Conservation (phyloP, 805 yeast genomes). For the Maudiozyma serrabonitensis region DNA sequence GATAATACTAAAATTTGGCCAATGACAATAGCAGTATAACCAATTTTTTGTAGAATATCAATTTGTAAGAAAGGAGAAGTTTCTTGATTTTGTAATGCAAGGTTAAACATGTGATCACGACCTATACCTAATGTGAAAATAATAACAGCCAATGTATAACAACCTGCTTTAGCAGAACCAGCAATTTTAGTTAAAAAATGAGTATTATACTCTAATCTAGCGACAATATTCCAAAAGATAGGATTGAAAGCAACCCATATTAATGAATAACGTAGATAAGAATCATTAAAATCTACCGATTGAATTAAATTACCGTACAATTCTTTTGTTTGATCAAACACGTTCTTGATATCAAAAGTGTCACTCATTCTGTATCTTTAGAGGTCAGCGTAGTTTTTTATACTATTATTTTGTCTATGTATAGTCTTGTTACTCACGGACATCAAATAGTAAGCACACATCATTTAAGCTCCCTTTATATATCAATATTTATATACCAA, state of each 20-base stretch:
- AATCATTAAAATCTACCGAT: conserved; percentile 14
- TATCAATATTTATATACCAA: too few species aligned
- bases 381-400: too few species aligned
- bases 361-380: too few species aligned
- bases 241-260: conserved; percentile 83
- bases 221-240: conserved; percentile 88
- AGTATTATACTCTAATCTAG: conserved; percentile 74
- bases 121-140: conserved; percentile 79
- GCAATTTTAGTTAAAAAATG: conserved; percentile 68
- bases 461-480: too few species aligned
- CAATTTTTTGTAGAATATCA: conserved; percentile 39
- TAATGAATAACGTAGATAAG: conserved; percentile 36
- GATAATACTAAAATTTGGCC: conserved; percentile 77
- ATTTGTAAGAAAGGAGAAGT: conserved; percentile 43
- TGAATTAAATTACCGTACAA: background rate
- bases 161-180: conserved; percentile 63
- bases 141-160: conserved; percentile 72
- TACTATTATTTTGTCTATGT: too few species aligned
- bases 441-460: too few species aligned
- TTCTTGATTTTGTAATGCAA: conserved; percentile 65
- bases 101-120: conserved; percentile 67
- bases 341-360: too few species aligned
- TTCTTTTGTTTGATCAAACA: background rate
- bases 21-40: conserved; percentile 43
- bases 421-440: too few species aligned